These are phyloP conservation scores for Chimonanthus salicifolius DNA, from an alignment of 164 flowering plant species.

Conservation along the genomic window DNA sequence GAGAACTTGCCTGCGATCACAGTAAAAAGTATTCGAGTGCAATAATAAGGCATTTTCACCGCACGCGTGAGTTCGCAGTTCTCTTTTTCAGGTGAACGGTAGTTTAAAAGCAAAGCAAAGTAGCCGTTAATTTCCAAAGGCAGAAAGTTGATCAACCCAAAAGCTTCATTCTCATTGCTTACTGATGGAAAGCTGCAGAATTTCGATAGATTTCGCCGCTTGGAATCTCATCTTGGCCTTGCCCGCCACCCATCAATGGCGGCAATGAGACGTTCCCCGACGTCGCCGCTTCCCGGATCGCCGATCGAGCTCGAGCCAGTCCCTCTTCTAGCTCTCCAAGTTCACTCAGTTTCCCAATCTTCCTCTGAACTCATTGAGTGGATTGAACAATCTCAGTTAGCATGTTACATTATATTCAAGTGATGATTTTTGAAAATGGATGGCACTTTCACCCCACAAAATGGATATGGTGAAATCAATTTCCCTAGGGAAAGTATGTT, in stretches of 20 bases:
- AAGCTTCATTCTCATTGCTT: constrained; percentile 14
- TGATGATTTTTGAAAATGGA: background rate
- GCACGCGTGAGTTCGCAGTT: background rate
- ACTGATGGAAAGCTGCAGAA: constrained; percentile 52
- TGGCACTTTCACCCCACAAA: background rate
- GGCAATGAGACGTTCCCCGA: constrained; percentile 20
- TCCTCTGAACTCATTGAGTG: constrained; percentile 18
- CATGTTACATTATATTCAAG: background rate
- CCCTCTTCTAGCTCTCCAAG: constrained; percentile 34
- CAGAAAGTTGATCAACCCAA: background rate
- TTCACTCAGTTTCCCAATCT: constrained; percentile 6
- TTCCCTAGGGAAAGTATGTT: no score
- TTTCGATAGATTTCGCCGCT: constrained; percentile 36
- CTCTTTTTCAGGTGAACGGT: background rate
- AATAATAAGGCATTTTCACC: no score
- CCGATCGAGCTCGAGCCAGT: constrained; percentile 48
- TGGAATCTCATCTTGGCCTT: constrained; percentile 9
- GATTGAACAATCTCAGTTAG: background rate
- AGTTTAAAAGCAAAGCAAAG: constrained; percentile 1
- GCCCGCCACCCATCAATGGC: background rate
- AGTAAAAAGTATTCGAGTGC: background rate
- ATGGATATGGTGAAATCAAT: no score
- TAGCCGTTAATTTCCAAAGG: background rate
- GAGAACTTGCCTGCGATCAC: no score
- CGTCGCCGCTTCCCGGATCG: constrained; percentile 35